A percentile compares a stretch with the other conserved stretches of the same genome.
Conservation (phyloP, 345 rosid genomes). For the Orychophragmus violaceus region DNA sequence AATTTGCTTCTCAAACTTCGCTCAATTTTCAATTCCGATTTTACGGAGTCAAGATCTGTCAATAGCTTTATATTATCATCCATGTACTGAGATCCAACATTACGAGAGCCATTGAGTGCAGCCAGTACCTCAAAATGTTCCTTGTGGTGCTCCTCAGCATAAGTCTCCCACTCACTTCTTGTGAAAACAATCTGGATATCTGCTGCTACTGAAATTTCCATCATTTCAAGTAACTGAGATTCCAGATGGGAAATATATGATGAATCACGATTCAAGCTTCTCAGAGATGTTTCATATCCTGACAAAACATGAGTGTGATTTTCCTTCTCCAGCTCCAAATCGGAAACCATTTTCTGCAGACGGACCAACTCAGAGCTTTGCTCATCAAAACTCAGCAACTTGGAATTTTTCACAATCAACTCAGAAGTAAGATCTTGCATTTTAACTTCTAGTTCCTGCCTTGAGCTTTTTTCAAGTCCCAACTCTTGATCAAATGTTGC, state of each 20-base stretch:
- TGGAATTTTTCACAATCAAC: conserved; percentile 43
- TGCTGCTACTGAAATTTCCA: conserved; percentile 48
- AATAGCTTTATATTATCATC: conserved; percentile 49
- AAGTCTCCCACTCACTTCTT: conserved; percentile 46
- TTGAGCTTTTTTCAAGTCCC: conserved; percentile 44
- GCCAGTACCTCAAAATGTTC: conserved; percentile 48
- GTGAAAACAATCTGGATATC: conserved; percentile 49
- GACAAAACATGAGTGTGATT: conserved; percentile 36
- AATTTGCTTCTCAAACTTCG: conserved; percentile 20
- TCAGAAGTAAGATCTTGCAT: conserved; percentile 49
- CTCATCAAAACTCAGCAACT: conserved; percentile 43
- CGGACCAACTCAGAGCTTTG: conserved; percentile 50
- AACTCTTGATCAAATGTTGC: conserved; percentile 43
- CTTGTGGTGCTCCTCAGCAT: conserved; percentile 45
- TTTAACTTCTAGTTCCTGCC: conserved; percentile 35
- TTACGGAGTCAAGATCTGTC: conserved; percentile 40
- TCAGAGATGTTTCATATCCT: conserved; percentile 46
- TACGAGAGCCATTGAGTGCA: conserved; percentile 42
- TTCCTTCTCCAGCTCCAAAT: conserved; percentile 59
- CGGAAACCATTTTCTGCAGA: conserved; percentile 49
- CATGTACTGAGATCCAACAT: conserved; percentile 37
- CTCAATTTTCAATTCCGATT: conserved; percentile 38
- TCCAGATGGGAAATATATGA: conserved; percentile 45
- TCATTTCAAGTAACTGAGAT: conserved; percentile 59
- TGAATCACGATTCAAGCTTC: conserved; percentile 41